These are phyloP conservation scores for Macrolepiota albuminosa DNA, from an alignment of 768 basidiomycete species.

Conservation along the genomic window DNA sequence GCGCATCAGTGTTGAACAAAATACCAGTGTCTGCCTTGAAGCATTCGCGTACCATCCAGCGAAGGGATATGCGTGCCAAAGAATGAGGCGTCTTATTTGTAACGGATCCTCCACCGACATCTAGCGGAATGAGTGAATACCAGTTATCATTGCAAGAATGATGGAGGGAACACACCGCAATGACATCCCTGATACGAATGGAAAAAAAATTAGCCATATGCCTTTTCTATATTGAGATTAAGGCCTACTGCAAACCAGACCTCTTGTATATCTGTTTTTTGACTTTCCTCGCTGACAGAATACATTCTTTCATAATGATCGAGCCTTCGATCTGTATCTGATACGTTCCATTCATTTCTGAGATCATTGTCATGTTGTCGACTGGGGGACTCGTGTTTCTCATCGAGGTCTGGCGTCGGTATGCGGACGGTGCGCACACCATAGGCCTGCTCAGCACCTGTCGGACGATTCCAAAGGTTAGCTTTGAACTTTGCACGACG, in stretches of 20 bases:
- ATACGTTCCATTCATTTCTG: background rate
- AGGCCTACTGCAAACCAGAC: conserved; percentile 59
- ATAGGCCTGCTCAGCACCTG: conserved; percentile 21
- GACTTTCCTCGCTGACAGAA: conserved; percentile 15
- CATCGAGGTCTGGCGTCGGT: background rate
- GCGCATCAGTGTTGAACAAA: conserved; percentile 45
- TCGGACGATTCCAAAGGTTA: conserved; percentile 43
- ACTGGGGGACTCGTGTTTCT: background rate
- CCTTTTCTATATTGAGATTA: background rate
- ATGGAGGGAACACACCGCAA: conserved; percentile 24
- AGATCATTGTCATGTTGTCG: background rate
- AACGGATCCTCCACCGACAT: conserved; percentile 57
- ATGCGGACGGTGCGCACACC: conserved; percentile 15
- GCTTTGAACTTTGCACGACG: conserved; percentile 56
- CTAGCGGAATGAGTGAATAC: conserved; percentile 18
- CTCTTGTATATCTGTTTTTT: conserved; percentile 43
- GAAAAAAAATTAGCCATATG: background rate
- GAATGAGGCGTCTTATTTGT: conserved; percentile 34
- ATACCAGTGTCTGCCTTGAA: conserved; percentile 55
- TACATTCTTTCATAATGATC: conserved; percentile 29
- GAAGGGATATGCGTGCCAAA: conserved; percentile 48
- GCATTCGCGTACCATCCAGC: conserved; percentile 71
- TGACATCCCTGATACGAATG: conserved; percentile 36
- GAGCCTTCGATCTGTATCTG: conserved; percentile 19
- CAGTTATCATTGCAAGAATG: background rate